These are phyloP conservation scores for Baorangia bicolor DNA, from an alignment of 768 basidiomycete genomes.

Conservation along the genomic window DNA sequence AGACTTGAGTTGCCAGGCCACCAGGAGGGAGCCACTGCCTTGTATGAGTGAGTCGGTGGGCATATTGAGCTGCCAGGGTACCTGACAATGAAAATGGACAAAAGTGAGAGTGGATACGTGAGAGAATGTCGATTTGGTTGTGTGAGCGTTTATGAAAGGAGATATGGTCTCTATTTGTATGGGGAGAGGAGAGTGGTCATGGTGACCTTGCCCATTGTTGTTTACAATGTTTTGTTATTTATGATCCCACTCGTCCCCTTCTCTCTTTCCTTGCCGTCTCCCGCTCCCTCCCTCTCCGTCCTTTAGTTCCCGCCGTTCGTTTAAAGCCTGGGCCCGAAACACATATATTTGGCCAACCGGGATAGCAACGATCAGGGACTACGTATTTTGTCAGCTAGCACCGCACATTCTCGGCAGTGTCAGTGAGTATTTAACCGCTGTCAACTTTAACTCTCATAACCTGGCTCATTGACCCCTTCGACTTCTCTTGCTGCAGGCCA, in stretches of 20 bases:
- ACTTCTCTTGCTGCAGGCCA: conserved; percentile 40
- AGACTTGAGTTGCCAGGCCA: conserved; percentile 90
- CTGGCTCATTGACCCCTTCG: conserved; percentile 2
- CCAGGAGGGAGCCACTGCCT: conserved; percentile 74
- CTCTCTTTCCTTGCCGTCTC: background rate
- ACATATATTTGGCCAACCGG: background rate
- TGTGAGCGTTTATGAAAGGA: background rate
- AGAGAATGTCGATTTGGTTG: background rate
- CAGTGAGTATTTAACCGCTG: conserved; percentile 12
- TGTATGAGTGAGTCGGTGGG: conserved; percentile 5
- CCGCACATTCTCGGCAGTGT: background rate
- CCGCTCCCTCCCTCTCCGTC: background rate
- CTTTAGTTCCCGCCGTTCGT: background rate
- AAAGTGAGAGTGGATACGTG: background rate
- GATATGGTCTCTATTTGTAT: conserved; percentile 1
- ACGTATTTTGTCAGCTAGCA: too few relatives aligned
- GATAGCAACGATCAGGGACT: conserved; percentile 8
- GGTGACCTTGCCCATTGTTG: too few relatives aligned
- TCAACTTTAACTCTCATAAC: background rate
- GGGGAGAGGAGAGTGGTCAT: conserved; percentile 19
- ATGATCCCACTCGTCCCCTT: background rate
- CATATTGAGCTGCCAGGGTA: conserved; percentile 10
- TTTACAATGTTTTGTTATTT: background rate
- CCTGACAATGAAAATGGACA: background rate
- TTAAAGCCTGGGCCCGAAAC: background rate